phyloP scores from a whole-genome alignment of 495 filamentous ascomycete species.

The Clavariopsis aquatica region DNA sequence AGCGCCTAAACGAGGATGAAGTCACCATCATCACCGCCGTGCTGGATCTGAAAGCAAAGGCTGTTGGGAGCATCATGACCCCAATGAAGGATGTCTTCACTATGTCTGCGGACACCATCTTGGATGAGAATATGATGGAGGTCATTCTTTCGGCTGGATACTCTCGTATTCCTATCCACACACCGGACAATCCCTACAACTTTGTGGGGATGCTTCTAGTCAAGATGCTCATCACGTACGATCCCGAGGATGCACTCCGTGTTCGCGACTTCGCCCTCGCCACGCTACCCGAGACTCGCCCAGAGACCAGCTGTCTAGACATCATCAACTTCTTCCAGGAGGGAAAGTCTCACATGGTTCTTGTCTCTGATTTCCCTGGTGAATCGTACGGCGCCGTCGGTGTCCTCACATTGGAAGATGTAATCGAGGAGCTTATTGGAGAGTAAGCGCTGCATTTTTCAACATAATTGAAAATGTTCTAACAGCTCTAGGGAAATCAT shows the following conservation, averaged over 20 bases:
- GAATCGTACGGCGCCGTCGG: constrained; percentile 86
- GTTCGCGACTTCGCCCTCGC: constrained; percentile 90
- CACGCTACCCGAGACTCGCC: constrained; percentile 89
- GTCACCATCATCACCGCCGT: constrained; percentile 98
- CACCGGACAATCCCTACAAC: constrained; percentile 76
- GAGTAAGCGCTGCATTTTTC: constrained; percentile 62
- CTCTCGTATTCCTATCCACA: constrained; percentile 91
- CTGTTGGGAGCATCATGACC: constrained; percentile 94
- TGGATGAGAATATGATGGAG: constrained; percentile 93
- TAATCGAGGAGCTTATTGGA: constrained; percentile 97
- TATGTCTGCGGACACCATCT: constrained; percentile 85
- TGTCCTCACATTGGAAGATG: constrained; percentile 94
- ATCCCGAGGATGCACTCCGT: constrained; percentile 83
- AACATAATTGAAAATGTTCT: neutral
- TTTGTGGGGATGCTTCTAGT: constrained; percentile 97
- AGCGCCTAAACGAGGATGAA: constrained; percentile 93
- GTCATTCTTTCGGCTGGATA: constrained; percentile 89
- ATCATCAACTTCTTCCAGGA: constrained; percentile 99
- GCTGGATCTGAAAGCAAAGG: constrained; percentile 92
- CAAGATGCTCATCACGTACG: constrained; percentile 98
- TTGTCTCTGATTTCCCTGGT: constrained; percentile 87
- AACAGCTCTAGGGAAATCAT: constrained; percentile 54
- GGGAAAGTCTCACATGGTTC: constrained; percentile 97
- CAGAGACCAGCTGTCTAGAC: constrained; percentile 93
- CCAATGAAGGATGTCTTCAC: constrained; percentile 96